Conservation (phyloP, 2,329 filamentous ascomycete species). For the Cadophora luteo-olivacea region DNA sequence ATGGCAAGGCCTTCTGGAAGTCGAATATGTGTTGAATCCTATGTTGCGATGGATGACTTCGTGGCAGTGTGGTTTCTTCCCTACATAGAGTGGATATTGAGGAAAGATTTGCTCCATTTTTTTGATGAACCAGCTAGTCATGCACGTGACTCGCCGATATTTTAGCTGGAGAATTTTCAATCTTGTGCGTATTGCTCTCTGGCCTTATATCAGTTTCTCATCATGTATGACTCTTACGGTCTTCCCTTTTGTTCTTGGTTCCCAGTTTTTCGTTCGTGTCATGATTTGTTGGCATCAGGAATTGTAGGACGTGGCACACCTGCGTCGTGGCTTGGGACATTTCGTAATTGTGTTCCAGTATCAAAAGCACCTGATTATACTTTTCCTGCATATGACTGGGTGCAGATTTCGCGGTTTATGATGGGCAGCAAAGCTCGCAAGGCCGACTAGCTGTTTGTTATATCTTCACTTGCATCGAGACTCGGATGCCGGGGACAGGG, state of each 20-base stretch:
- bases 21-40: neutral
- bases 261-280: neutral
- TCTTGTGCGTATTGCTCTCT: neutral
- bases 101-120: neutral
- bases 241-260: neutral
- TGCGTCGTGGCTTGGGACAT: neutral
- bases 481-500: neutral
- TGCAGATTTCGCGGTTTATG: neutral
- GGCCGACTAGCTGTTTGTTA: neutral
- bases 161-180: neutral
- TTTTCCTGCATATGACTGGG: neutral
- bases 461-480: neutral
- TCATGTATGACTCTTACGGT: neutral
- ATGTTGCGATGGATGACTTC: neutral
- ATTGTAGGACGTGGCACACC: neutral
- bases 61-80: neutral
- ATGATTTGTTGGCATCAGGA: neutral
- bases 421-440: neutral
- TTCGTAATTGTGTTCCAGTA: neutral
- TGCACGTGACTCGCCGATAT: neutral
- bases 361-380: conserved; percentile 2
- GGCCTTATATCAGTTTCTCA: neutral
- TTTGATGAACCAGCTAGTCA: neutral
- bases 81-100: neutral
- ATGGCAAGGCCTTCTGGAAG: neutral